Conservation (phyloP, 2,329 filamentous ascomycete species). For the Verruconis gallopava region DNA sequence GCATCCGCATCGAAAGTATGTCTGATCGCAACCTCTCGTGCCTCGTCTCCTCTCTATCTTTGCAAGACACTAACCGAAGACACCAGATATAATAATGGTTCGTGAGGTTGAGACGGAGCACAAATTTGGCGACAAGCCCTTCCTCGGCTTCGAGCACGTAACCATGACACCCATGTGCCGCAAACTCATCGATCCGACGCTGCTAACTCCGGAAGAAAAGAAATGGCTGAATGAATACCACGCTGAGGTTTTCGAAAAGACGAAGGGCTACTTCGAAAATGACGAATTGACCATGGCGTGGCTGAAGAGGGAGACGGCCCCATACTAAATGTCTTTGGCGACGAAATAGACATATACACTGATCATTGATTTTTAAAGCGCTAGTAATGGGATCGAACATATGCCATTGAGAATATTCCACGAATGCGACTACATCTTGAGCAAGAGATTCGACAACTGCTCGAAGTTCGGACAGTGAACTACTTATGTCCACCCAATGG, state of each 20-base stretch:
- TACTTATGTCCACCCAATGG: no score
- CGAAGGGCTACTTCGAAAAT: slow-evolving; percentile 58
- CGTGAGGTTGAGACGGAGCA: slow-evolving; percentile 76
- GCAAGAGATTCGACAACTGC: no score
- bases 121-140: slow-evolving; percentile 86
- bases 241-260: slow-evolving; percentile 68
- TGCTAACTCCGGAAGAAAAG: slow-evolving; percentile 64
- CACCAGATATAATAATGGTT: slow-evolving; percentile 67
- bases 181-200: slow-evolving; percentile 63
- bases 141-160: slow-evolving; percentile 89
- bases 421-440: no score
- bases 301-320: slow-evolving; percentile 76
- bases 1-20: slow-evolving; percentile 81
- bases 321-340: slow-evolving; percentile 22
- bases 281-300: slow-evolving; percentile 63
- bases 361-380: no score
- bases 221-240: slow-evolving; percentile 83
- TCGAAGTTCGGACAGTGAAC: no score
- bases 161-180: slow-evolving; percentile 93
- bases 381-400: no score
- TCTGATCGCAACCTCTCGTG: slow-evolving; percentile 1
- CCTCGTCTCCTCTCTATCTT: slow-evolving; percentile 10
- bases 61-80: slow-evolving; percentile 7
- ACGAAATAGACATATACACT: no score
- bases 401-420: no score